Evolutionary conservation across 1,284 basidiomycete species (phyloP).

Genomic region (Testicularia cyperi): DNA sequence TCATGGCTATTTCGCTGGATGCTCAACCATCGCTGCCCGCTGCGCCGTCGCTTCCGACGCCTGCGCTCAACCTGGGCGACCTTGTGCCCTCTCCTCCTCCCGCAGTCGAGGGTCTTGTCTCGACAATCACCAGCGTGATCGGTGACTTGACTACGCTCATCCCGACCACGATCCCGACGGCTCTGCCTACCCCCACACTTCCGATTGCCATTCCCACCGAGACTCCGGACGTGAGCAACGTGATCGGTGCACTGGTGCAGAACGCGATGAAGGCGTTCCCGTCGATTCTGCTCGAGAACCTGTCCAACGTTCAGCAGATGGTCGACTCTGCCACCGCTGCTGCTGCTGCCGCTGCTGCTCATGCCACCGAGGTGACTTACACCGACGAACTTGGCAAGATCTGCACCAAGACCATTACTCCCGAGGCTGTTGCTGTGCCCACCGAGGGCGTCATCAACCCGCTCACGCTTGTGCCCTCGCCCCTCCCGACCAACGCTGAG

Average conservation of each 20-base stretch:
- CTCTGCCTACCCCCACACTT: slow-evolving; percentile 10
- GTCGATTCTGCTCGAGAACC: slow-evolving; percentile 6
- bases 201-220: slow-evolving; percentile 1
- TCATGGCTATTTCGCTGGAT: slow-evolving; percentile 18
- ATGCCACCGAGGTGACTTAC: slow-evolving; percentile 4
- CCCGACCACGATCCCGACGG: slow-evolving; percentile 19
- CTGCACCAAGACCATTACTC: slow-evolving; percentile 12
- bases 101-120: slow-evolving; percentile 6
- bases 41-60: slow-evolving; percentile 9
- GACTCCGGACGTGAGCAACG: slow-evolving; percentile 2
- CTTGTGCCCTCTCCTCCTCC: slow-evolving; percentile 14
- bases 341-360: slow-evolving; percentile 4
- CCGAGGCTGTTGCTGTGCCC: slow-evolving; percentile 2
- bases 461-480: slow-evolving; percentile 10
- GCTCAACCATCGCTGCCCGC: no score
- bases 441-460: slow-evolving; percentile 24
- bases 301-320: slow-evolving; percentile 5
- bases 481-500: slow-evolving; percentile 10
- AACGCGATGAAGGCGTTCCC: slow-evolving; percentile 1
- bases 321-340: slow-evolving; percentile 6
- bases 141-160: slow-evolving; percentile 27
- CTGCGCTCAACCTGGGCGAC: slow-evolving; percentile 5
- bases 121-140: slow-evolving; percentile 17
- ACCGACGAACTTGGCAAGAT: slow-evolving; percentile 9
- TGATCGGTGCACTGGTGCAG: slow-evolving; percentile 1